Percentiles rank a stretch among this genome's conserved stretches.
These are phyloP conservation scores for Geotrichum macrosporum DNA, from an alignment of 1,139 yeast genomes.

Conservation along the genomic window DNA sequence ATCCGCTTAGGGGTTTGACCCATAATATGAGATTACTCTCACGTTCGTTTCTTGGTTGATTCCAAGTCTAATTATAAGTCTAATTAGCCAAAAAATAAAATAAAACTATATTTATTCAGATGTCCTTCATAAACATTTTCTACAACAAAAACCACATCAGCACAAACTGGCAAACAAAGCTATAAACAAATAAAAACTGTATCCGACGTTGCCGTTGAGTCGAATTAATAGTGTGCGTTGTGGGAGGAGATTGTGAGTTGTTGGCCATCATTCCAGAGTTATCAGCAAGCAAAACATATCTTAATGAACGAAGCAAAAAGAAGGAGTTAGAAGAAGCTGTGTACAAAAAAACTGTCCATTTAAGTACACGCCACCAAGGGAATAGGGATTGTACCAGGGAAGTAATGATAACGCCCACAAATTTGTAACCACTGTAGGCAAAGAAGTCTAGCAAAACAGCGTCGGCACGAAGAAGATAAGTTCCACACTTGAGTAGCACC, in stretches of 20 bases:
- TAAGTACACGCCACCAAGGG: conserved; percentile 46
- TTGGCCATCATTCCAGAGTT: conserved; percentile 30
- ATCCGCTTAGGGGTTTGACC: too few species aligned
- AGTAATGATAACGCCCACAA: conserved; percentile 51
- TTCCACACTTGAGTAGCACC: conserved; percentile 54
- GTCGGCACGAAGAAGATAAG: conserved; percentile 56
- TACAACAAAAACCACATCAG: conserved; percentile 49
- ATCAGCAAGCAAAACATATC: conserved; percentile 65
- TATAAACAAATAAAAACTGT: conserved; percentile 79
- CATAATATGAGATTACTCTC: too few species aligned
- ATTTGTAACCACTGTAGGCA: conserved; percentile 92
- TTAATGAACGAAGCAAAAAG: conserved; percentile 68
- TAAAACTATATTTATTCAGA: too few species aligned
- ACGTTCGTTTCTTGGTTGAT: too few species aligned
- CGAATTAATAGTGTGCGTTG: conserved; percentile 39
- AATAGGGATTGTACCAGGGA: conserved; percentile 38
- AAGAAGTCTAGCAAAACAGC: conserved; percentile 73
- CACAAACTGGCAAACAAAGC: conserved; percentile 72
- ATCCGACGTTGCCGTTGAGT: conserved; percentile 77
- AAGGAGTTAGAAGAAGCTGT: conserved; percentile 42
- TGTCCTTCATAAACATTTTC: too few species aligned
- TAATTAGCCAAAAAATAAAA: too few species aligned
- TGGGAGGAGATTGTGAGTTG: too few species aligned
- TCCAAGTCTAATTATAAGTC: too few species aligned
- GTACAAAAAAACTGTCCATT: conserved; percentile 42